Evolutionary conservation across 257 asterid genomes (phyloP).

Genomic region (Salvia miltiorrhiza): DNA sequence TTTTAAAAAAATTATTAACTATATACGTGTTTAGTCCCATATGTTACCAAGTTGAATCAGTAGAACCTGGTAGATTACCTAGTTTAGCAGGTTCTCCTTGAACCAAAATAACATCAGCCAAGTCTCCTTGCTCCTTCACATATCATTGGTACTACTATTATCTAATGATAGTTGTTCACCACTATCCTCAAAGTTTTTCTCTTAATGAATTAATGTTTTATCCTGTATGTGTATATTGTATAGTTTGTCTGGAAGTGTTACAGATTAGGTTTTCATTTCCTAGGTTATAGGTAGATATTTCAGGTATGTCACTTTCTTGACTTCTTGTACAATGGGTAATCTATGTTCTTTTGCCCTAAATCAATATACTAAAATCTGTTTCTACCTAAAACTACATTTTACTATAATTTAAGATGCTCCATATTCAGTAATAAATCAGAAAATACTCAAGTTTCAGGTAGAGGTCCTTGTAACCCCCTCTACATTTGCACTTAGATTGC

Average conservation of each 20-base stretch:
- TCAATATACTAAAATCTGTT: background rate
- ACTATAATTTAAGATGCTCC: background rate
- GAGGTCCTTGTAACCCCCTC: background rate
- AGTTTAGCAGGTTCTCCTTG: background rate
- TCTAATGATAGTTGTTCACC: background rate
- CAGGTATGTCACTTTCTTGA: background rate
- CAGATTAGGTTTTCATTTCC: background rate
- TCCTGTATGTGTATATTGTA: background rate
- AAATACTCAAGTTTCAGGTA: background rate
- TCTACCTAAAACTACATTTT: background rate
- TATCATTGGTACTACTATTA: background rate
- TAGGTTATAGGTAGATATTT: background rate
- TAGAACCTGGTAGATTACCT: background rate
- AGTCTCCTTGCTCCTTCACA: background rate
- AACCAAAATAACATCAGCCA: background rate
- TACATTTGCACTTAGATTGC: background rate
- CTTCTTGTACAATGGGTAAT: background rate
- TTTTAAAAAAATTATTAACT: no score
- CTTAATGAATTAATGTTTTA: background rate
- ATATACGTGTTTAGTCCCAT: background rate
- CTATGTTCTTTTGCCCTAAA: background rate
- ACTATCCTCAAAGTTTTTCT: background rate
- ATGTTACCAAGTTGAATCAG: background rate
- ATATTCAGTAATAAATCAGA: background rate
- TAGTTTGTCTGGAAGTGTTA: background rate